Evolutionary conservation across 164 flowering plant genomes (phyloP), one percentile per base, ranked within the genome.

Genomic region (Echeveria elegans): DNA sequence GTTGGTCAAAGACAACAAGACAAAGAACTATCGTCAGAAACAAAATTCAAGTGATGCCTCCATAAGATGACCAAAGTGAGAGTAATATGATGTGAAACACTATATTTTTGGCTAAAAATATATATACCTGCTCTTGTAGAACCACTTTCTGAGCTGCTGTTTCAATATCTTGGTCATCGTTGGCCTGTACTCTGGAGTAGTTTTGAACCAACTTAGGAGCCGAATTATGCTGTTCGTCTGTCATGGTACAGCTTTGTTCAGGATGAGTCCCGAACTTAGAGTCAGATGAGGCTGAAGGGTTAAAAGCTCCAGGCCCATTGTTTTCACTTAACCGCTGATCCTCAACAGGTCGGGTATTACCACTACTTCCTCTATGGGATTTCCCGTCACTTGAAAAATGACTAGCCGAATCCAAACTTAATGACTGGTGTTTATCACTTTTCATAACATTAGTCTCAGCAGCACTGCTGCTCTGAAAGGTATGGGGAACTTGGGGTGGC

Each of bases 1-100:
- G 82, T 73, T 50, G 53, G 56, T 56, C 8, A 26, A 56, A 65
- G 23, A 18, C 34, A 45, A 23, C 66, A 43, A 48, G 1, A 58
- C 19, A 37, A 63, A 24, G 19, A 8, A 40, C 6, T 6, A 30
- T 28, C 21, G 29, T 30, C 18, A 40, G 66, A 23, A 41, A 23
- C 21, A 8, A n/a, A 14, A 43, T 32, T 23, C 4, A 63, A n/a
- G 16, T 26, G 16, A 2, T n/a, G 31, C 24, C 30, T n/a, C 66
- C 19, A 5, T 6, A 50, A 15, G 47, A 53, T 77, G 43, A 4
- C 24, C 30, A 56, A 56, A 56, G 24, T 26, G 19, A 56, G 1
- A 7, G 8, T 1, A 14, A 56, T 12, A 28, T 28, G 32, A 29
- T 56, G 4, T 56, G 32, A 15, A 12, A 23, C 32, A 11, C 61